Base-by-base conservation (phyloP, 225 moss, liverwort and hornwort genomes). In the Polytrichum formosum region DNA sequence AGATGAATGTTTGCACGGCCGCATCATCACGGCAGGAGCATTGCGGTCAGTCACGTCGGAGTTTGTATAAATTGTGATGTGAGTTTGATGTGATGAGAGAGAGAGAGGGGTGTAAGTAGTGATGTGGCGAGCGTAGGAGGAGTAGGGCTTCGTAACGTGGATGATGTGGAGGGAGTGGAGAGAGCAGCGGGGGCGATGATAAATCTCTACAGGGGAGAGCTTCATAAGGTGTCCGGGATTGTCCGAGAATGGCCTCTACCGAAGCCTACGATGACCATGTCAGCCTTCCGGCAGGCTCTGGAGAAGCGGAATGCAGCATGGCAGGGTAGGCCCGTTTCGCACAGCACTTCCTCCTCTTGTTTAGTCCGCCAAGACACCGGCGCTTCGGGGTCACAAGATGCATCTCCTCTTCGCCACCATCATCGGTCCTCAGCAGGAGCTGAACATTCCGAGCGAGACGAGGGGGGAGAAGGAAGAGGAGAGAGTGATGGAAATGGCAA, bases 151-250 rank as follows among this genome's bases (percentile, higher is more conserved):
- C 56, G 74, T 56, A 71, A 76, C 65, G 70, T 78, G 63, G 70
- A 84, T 73, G 84, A 64, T 77, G 76, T 67, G 76, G 71, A 74
- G 79, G 72, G 71, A 35, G 46, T 25, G 10, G 68, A 54, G 75
- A 4, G 46, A 46, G 54, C 60, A 61, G 67, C 26, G 76, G 82
- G 70, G 82, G 85, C 84, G 58, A 96, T 96, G 93, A 93, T 96
- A 86, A 88, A 87, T 53, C 67, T 96, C 26, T 93, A 96, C 68
- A 87, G 96, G 79, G 96, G 96, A 66, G 93, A 96, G 72, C 91
- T 96, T 67, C 91, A 96, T 67, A 93, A 91, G 83, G 96, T 96
- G 68, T 93, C 93, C n/a, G 87, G 83, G 65, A 88, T 96, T 63
- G 72, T 89, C 31, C 96, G 96, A 21, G 91, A 96, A 72, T 96